phyloP scores from a whole-genome alignment of 1,139 yeast species.

The Yamadazyma dendronema region DNA sequence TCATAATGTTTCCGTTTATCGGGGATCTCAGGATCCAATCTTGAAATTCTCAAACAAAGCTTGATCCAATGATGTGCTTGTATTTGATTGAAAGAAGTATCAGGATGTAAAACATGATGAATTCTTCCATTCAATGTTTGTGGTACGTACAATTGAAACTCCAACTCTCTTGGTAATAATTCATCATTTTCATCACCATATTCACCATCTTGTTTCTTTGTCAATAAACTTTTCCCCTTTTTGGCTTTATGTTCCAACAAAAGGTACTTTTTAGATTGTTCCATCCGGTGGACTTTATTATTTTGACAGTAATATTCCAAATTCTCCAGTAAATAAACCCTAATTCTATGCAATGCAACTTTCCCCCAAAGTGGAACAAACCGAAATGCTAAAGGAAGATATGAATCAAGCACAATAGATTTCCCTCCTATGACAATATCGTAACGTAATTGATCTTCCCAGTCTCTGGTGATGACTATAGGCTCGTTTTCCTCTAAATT shows the following conservation, averaged over 20 bases:
- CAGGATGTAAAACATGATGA: slow-evolving; percentile 62
- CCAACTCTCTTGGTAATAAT: slow-evolving; percentile 61
- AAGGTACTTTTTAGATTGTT: slow-evolving; percentile 79
- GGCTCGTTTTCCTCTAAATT: slow-evolving; percentile 91
- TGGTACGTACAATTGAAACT: slow-evolving; percentile 82
- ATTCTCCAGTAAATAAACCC: slow-evolving; percentile 84
- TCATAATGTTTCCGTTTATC: slow-evolving; percentile 82
- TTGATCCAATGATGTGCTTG: slow-evolving; percentile 94
- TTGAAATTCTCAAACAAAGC: slow-evolving; percentile 74
- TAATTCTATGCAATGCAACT: slow-evolving; percentile 78
- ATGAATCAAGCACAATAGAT: slow-evolving; percentile 78
- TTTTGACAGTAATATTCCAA: slow-evolving; percentile 84
- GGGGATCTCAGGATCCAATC: slow-evolving; percentile 52
- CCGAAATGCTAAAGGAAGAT: slow-evolving; percentile 78
- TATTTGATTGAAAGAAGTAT: slow-evolving; percentile 73
- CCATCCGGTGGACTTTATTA: slow-evolving; percentile 86
- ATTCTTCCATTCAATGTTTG: slow-evolving; percentile 50
- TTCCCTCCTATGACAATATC: slow-evolving; percentile 90
- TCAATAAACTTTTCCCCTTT: slow-evolving; percentile 43
- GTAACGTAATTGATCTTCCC: slow-evolving; percentile 91
- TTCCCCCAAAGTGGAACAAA: slow-evolving; percentile 81
- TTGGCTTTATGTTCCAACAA: slow-evolving; percentile 77
- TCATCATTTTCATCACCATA: slow-evolving; percentile 28
- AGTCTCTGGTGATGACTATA: slow-evolving; percentile 80
- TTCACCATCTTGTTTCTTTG: slow-evolving; percentile 35